These are phyloP conservation scores for Stropharia rugosoannulata DNA, from an alignment of 768 basidiomycete genomes.

Conservation along the genomic window DNA sequence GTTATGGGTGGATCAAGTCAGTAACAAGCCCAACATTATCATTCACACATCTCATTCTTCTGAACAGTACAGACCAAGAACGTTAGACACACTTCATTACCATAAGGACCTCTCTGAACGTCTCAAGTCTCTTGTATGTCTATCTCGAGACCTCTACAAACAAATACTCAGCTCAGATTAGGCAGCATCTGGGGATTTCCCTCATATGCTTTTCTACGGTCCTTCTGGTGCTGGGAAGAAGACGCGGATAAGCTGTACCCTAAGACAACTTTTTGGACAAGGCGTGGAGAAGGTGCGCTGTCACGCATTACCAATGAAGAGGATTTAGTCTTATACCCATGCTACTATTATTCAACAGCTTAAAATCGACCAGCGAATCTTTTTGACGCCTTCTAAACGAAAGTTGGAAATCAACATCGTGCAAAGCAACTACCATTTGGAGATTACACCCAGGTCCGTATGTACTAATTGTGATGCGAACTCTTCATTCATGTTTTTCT, in stretches of 20 bases:
- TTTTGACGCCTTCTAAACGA: constrained; percentile 89
- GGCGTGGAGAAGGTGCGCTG: constrained; percentile 85
- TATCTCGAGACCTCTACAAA: not conserved
- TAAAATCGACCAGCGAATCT: constrained; percentile 96
- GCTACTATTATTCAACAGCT: constrained; percentile 47
- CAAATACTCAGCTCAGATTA: constrained; percentile 25
- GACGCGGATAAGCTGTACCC: constrained; percentile 88
- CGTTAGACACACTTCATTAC: constrained; percentile 86
- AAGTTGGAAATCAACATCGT: constrained; percentile 97
- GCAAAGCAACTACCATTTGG: constrained; percentile 96
- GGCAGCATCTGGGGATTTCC: constrained; percentile 92
- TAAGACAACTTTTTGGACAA: constrained; percentile 85
- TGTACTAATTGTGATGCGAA: not conserved
- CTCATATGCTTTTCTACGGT: constrained; percentile 96
- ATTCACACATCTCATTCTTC: constrained; percentile 8
- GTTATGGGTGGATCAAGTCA: constrained; percentile 67
- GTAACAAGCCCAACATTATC: constrained; percentile 5
- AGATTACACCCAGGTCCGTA: constrained; percentile 89
- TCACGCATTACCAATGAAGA: not conserved
- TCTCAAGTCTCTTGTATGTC: constrained; percentile 72
- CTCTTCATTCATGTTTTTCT: not conserved
- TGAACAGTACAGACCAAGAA: constrained; percentile 76
- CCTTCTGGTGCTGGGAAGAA: constrained; percentile 98
- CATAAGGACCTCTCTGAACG: constrained; percentile 79
- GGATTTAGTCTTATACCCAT: not conserved